Evolutionary conservation across 495 filamentous ascomycete species (phyloP).

Genomic region (Hyaloscypha variabilis): DNA sequence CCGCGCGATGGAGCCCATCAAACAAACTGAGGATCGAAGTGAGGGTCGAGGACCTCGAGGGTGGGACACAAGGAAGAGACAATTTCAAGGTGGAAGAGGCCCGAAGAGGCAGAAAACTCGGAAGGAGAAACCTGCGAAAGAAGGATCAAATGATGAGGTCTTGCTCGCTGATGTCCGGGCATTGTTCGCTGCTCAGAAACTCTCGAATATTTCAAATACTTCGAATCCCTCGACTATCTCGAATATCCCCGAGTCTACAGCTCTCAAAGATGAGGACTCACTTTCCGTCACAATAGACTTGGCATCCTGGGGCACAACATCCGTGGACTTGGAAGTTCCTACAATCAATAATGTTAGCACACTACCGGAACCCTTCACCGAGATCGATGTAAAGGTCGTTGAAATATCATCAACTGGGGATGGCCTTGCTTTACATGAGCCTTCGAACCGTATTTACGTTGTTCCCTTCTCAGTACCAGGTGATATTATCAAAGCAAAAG

Average conservation of each 20-base stretch:
- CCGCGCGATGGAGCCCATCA: constrained; percentile 11
- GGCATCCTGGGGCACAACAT: too few species aligned
- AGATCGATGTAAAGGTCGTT: constrained; percentile 76
- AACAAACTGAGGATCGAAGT: constrained; percentile 49
- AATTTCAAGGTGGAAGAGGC: constrained; percentile 25
- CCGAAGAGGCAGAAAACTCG: constrained; percentile 49
- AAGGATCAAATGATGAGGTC: constrained; percentile 72
- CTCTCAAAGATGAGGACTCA: neutral
- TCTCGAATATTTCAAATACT: too few species aligned
- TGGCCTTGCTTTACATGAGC: constrained; percentile 69
- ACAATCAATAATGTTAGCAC: constrained; percentile 24
- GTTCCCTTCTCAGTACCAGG: constrained; percentile 90
- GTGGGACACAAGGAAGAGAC: constrained; percentile 43
- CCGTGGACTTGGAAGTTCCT: constrained; percentile 29
- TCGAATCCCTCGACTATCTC: too few species aligned
- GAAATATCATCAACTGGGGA: constrained; percentile 90
- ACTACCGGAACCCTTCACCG: constrained; percentile 69
- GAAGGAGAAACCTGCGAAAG: constrained; percentile 54
- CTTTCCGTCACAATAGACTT: too few species aligned
- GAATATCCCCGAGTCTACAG: too few species aligned
- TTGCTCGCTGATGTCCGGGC: constrained; percentile 69
- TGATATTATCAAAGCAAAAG: constrained; percentile 76
- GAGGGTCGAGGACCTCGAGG: constrained; percentile 75
- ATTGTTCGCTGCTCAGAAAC: constrained; percentile 58
- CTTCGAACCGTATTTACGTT: constrained; percentile 75